Evolutionary conservation across 2,329 filamentous ascomycete genomes (phyloP).

Genomic region (Calonectria multiphialidica): DNA sequence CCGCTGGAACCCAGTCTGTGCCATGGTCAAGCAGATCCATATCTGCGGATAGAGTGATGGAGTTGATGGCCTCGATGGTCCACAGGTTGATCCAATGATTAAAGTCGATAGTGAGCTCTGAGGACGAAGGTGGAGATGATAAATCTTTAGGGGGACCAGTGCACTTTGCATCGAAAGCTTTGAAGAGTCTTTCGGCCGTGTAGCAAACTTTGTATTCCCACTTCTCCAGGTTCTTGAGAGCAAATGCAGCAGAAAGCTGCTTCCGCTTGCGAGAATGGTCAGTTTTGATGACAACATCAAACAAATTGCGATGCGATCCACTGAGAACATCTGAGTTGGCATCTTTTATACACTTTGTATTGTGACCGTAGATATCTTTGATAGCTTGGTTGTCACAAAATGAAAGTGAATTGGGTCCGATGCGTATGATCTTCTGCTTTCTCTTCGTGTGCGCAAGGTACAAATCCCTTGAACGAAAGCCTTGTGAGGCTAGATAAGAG

Average conservation of each 20-base stretch:
- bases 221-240: slow-evolving; percentile 62
- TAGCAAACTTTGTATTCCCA: slow-evolving; percentile 68
- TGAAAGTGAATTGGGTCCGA: slow-evolving; percentile 36
- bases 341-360: slow-evolving; percentile 62
- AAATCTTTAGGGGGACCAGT: slow-evolving; percentile 45
- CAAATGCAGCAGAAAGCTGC: slow-evolving; percentile 62
- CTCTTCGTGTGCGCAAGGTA: slow-evolving; percentile 57
- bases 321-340: slow-evolving; percentile 56
- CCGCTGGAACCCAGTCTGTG: slow-evolving; percentile 55
- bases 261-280: slow-evolving; percentile 64
- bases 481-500: slow-evolving; percentile 33
- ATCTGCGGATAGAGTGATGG: slow-evolving; percentile 63
- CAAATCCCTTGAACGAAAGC: slow-evolving; percentile 60
- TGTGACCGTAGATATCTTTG: slow-evolving; percentile 55
- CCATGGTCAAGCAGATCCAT: slow-evolving; percentile 63
- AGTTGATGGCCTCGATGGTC: slow-evolving; percentile 65
- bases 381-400: slow-evolving; percentile 30
- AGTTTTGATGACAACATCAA: slow-evolving; percentile 61
- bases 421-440: slow-evolving; percentile 40
- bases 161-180: slow-evolving; percentile 56
- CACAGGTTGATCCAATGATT: slow-evolving; percentile 64
- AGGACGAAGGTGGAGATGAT: slow-evolving; percentile 37
- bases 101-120: slow-evolving; percentile 60
- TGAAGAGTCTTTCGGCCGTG: slow-evolving; percentile 58
- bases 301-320: slow-evolving; percentile 62